Percentiles rank a stretch among this genome's conserved stretches.
Conservation (phyloP, 495 filamentous ascomycete genomes). For the Lasiosphaeria hispida region DNA sequence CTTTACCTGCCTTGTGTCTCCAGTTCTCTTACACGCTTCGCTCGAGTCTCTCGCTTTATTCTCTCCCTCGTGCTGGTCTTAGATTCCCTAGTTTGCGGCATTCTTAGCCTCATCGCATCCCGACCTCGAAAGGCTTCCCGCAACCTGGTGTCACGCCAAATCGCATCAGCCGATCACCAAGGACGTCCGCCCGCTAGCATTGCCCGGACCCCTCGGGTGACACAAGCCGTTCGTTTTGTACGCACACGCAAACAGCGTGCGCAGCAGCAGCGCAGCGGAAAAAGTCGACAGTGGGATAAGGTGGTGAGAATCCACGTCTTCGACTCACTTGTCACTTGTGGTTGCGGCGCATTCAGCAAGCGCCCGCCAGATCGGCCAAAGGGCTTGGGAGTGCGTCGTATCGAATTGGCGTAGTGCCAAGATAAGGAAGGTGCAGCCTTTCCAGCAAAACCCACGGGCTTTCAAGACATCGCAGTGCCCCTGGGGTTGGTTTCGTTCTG, state of each 20-base stretch:
- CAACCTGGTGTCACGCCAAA: slow-evolving; percentile 10
- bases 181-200: slow-evolving; percentile 3
- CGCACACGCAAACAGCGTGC: background rate
- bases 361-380: slow-evolving; percentile 13
- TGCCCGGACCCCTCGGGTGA: slow-evolving; percentile 8
- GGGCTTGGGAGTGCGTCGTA: slow-evolving; percentile 3
- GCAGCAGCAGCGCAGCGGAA: background rate
- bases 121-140: slow-evolving; percentile 3
- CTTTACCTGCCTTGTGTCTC: background rate
- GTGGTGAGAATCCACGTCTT: too few relatives aligned
- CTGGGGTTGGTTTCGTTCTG: background rate
- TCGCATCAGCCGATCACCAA: slow-evolving; percentile 13
- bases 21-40: background rate
- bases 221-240: slow-evolving; percentile 15
- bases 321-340: too few relatives aligned
- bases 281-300: background rate
- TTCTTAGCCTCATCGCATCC: background rate
- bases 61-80: background rate
- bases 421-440: slow-evolving; percentile 28
- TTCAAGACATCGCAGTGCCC: slow-evolving; percentile 9
- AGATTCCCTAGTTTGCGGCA: background rate
- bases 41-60: slow-evolving; percentile 1
- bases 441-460: slow-evolving; percentile 8
- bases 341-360: slow-evolving; percentile 19
- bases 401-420: slow-evolving; percentile 25